Percentiles rank a stretch among this genome's conserved stretches.
phyloP scores from a whole-genome alignment of 306 rosid species.

The Adenanthera pavonina region DNA sequence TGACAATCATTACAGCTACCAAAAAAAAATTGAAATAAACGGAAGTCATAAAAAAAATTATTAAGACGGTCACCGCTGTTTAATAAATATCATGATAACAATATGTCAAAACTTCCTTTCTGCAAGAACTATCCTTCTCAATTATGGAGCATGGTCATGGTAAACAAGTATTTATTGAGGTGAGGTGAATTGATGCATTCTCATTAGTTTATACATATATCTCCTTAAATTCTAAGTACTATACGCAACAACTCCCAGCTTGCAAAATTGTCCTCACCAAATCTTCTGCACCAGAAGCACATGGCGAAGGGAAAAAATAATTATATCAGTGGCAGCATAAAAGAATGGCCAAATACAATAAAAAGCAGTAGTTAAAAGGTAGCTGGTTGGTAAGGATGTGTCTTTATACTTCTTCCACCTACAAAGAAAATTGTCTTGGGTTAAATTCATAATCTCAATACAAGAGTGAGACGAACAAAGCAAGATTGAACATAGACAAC shows the following conservation, averaged over 20 bases:
- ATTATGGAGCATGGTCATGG: not conserved
- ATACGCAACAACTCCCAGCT: constrained; percentile 19
- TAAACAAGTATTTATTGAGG: constrained; percentile 8
- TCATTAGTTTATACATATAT: constrained; percentile 30
- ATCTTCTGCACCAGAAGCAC: constrained; percentile 35
- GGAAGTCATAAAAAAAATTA: too few species aligned
- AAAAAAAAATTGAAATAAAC: too few species aligned
- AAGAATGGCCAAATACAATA: constrained; percentile 5
- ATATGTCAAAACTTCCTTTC: not conserved
- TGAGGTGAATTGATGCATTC: constrained; percentile 23
- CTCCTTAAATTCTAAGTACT: constrained; percentile 31
- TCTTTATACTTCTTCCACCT: constrained; percentile 58
- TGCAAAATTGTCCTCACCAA: constrained; percentile 54
- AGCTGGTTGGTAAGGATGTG: constrained; percentile 36
- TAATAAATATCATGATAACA: not conserved
- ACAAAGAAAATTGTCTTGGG: constrained; percentile 13
- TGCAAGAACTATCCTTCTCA: not conserved
- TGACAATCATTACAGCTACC: too few species aligned
- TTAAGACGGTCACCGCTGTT: too few species aligned
- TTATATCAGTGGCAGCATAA: not conserved
- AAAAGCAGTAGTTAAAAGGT: constrained; percentile 47
- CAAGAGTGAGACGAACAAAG: not conserved
- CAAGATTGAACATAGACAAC: not conserved
- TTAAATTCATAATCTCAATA: constrained; percentile 26
- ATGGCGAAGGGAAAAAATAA: constrained; percentile 37